These are phyloP conservation scores for Holtermannia corniformis DNA, from an alignment of 768 basidiomycete species.

Conservation along the genomic window DNA sequence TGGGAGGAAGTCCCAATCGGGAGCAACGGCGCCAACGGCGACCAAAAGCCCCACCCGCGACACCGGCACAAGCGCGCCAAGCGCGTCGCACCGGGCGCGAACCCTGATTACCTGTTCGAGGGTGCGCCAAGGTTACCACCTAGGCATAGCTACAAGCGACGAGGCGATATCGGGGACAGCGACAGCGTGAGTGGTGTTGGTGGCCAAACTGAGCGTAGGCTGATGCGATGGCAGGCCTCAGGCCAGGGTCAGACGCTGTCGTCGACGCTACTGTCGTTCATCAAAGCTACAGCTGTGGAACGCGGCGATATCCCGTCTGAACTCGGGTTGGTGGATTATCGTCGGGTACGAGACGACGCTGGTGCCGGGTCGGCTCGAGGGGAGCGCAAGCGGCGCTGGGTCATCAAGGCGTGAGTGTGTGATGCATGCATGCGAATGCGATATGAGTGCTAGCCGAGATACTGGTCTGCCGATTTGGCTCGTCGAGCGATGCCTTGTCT, in stretches of 20 bases:
- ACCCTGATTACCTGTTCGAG: slow-evolving; percentile 13
- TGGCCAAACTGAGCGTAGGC: not conserved
- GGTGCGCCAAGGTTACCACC: slow-evolving; percentile 20
- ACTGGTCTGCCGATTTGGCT: not conserved
- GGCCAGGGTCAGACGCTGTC: slow-evolving; percentile 9
- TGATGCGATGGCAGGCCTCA: no score
- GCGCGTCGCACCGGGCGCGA: no score
- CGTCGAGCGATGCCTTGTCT: not conserved
- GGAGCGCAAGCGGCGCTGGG: no score
- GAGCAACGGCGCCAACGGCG: no score
- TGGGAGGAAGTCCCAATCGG: not conserved
- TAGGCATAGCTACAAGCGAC: not conserved
- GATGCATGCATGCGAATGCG: no score
- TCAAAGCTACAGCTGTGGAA: slow-evolving; percentile 27
- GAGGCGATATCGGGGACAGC: not conserved
- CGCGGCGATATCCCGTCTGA: slow-evolving; percentile 30
- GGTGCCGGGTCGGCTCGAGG: not conserved
- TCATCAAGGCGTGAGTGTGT: not conserved
- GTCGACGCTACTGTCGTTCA: slow-evolving; percentile 24
- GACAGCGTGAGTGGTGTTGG: not conserved
- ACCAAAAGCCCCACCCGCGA: no score
- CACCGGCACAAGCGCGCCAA: no score
- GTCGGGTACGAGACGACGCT: not conserved
- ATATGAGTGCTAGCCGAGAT: not conserved
- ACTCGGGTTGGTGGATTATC: slow-evolving; percentile 32